A percentile compares a stretch with the other conserved stretches of the same genome.
These are phyloP conservation scores for Ceratonia siliqua DNA, from an alignment of 306 rosid species.

Conservation along the genomic window DNA sequence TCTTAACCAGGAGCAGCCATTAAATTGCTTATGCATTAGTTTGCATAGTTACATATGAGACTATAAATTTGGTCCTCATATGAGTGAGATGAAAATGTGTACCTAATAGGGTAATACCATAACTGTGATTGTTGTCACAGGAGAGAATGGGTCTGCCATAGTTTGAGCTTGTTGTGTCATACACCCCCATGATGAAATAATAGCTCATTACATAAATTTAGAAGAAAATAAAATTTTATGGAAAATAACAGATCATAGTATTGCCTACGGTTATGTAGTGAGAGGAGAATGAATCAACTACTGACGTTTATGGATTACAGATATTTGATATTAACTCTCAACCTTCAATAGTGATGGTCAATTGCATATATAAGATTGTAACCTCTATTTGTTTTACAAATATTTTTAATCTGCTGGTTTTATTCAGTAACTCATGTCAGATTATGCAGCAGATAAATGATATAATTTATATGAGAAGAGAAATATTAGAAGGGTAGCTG, in stretches of 20 bases:
- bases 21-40: constrained; percentile 3
- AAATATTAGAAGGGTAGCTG: neutral
- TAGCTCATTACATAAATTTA: neutral
- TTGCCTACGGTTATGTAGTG: neutral
- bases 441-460: neutral
- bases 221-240: neutral
- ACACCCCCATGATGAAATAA: constrained; percentile 1
- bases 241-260: neutral
- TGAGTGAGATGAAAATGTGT: neutral
- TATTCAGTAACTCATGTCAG: constrained; percentile 9
- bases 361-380: neutral
- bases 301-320: neutral
- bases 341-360: neutral
- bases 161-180: constrained; percentile 23
- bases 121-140: constrained; percentile 4
- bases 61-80: constrained; percentile 9
- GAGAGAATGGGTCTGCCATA: neutral
- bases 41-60: neutral
- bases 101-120: neutral
- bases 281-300: neutral
- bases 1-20: neutral
- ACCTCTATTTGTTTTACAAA: neutral
- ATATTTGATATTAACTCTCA: neutral
- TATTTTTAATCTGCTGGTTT: neutral
- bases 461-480: neutral